phyloP scores from a whole-genome alignment of 2,329 filamentous ascomycete species.

The Penicillium sp. region DNA sequence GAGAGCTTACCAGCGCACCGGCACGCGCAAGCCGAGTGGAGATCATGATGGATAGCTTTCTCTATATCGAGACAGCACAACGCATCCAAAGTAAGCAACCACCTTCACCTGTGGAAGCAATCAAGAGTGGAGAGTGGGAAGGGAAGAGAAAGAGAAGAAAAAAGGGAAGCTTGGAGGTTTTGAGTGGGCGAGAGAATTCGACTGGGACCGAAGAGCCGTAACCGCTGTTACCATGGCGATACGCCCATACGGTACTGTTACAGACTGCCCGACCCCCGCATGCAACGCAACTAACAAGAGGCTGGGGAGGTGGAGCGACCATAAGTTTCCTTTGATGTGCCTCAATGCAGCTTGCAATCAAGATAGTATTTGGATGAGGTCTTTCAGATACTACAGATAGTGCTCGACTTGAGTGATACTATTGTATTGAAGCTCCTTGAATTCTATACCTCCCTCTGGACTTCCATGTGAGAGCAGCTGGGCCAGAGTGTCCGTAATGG shows the following conservation, averaged over 20 bases:
- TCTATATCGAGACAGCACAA: conserved; percentile 47
- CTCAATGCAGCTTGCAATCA: neutral
- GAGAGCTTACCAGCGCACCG: conserved; percentile 54
- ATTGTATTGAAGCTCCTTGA: neutral
- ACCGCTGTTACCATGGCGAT: conserved; percentile 45
- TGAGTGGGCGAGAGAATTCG: conserved; percentile 43
- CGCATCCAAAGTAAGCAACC: conserved; percentile 48
- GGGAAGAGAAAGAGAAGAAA: conserved; percentile 45
- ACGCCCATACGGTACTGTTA: conserved; percentile 35
- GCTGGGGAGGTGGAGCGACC: conserved; percentile 21
- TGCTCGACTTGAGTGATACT: neutral
- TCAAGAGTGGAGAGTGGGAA: conserved; percentile 46
- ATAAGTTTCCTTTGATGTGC: neutral
- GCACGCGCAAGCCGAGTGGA: conserved; percentile 55
- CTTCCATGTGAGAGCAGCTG: conserved; percentile 3
- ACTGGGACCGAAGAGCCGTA: conserved; percentile 49
- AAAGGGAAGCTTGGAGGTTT: conserved; percentile 49
- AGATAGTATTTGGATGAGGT: neutral
- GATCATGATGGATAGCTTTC: conserved; percentile 53
- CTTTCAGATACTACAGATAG: neutral
- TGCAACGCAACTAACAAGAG: conserved; percentile 38
- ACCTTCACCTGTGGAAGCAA: conserved; percentile 43
- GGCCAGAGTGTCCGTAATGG: conserved; percentile 21
- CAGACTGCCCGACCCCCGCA: conserved; percentile 25
- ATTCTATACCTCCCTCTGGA: neutral